A percentile compares a stretch with the other conserved stretches of the same genome.
These are phyloP conservation scores for Erythrobasidium hasegawianum DNA, from an alignment of 1,284 basidiomycete species.

Conservation along the genomic window DNA sequence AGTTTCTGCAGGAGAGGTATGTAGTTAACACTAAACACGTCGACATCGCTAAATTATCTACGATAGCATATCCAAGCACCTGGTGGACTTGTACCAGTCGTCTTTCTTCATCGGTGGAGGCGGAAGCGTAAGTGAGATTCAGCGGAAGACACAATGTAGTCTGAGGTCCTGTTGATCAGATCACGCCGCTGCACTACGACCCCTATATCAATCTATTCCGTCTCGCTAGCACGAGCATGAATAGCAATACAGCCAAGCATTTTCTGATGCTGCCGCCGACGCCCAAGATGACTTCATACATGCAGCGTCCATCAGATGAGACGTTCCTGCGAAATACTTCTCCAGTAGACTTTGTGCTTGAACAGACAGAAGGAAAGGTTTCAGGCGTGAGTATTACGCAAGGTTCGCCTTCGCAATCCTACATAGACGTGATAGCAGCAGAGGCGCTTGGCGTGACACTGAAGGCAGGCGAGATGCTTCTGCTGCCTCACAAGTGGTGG, in stretches of 20 bases:
- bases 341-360: constrained; percentile 22
- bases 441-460: constrained; percentile 15
- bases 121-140: constrained; percentile 14
- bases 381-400: constrained; percentile 1
- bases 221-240: constrained; percentile 8
- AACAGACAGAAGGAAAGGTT: background rate
- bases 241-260: constrained; percentile 21
- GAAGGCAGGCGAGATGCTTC: constrained; percentile 33
- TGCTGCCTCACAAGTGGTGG: constrained; percentile 33
- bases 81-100: constrained; percentile 30
- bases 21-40: background rate
- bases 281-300: background rate
- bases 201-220: constrained; percentile 33
- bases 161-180: constrained; percentile 2
- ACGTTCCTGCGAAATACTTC: constrained; percentile 27
- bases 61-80: constrained; percentile 5
- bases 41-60: background rate
- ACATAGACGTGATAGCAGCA: constrained; percentile 4
- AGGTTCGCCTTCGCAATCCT: constrained; percentile 11
- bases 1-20: constrained; percentile 19
- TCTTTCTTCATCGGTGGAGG: constrained; percentile 33
- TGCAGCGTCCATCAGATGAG: constrained; percentile 5
- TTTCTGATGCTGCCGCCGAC: constrained; percentile 32
- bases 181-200: constrained; percentile 35
- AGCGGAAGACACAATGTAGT: background rate